Evolutionary conservation across 140 eudicot species (phyloP), one percentile per base, ranked within the genome.

Genomic region (Senecio squalidus): DNA sequence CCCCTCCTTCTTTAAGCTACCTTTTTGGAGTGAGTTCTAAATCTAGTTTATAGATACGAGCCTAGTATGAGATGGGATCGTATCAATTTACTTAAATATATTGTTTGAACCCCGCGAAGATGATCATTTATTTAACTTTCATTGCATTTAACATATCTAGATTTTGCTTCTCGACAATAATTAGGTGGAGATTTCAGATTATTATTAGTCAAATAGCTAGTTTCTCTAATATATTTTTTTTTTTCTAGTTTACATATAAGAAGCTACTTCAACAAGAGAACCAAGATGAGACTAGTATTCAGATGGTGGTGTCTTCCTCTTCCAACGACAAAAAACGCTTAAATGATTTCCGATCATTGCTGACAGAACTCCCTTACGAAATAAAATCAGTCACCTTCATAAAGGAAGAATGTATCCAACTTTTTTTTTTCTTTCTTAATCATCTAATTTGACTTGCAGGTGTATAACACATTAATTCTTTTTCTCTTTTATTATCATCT

Each of bases 221-320:
- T n/a, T 47, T 58, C 38, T n/a, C 14, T 6, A n/a, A n/a, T n/a
- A n/a, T 52, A 5, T 26, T 4, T 14, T 25, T 27, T 52, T 11
- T 4, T 52, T 40, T 58, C n/a, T 21, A 36, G 50, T 38, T 24
- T 58, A 58, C 64, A 11, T 22, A 52, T 27, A 38, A 28, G 24
- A 27, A 52, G 23, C 58, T 52, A 6, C 39, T 52, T n/a, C 38
- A 52, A 52, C 58, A 52, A 52, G 39, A 51, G 13, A 23, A 52
- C 27, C 11, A 6, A 28, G 4, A 38, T 11, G 20, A 27, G 6
- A 25, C 34, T 28, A 52, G 27, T 15, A 52, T 52, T 52, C 58
- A 52, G n/a, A 27, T 58, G 22, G 50, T 58, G 31, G 20, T 40
- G 11, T 40, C 64, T 38, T 36, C 5, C 3, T 55, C 64, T 58